These are phyloP conservation scores for Teunomyces gatunensis DNA, from an alignment of 805 yeast genomes.

Conservation along the genomic window DNA sequence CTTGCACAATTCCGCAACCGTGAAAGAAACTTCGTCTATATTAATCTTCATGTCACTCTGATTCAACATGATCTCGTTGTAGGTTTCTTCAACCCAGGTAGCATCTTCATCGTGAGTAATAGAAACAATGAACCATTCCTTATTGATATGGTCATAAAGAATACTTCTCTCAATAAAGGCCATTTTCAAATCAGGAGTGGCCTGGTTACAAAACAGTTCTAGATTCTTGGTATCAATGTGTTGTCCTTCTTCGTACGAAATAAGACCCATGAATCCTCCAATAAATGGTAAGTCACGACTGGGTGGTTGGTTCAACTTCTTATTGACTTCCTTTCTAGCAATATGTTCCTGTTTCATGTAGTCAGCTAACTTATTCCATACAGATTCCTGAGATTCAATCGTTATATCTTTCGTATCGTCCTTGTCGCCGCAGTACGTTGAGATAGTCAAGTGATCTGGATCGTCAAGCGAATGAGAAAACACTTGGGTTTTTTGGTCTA, in stretches of 20 bases:
- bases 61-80: conserved; percentile 8
- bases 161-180: conserved; percentile 68
- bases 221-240: conserved; percentile 34
- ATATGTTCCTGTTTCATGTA: conserved; percentile 42
- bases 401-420: conserved; percentile 6
- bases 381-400: conserved; percentile 17
- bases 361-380: conserved; percentile 54
- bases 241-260: conserved; percentile 87
- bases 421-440: conserved; percentile 27
- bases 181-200: conserved; percentile 71
- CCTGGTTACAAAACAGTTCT: conserved; percentile 34
- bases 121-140: conserved; percentile 52
- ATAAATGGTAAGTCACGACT: conserved; percentile 61
- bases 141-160: conserved; percentile 47
- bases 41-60: conserved; percentile 9
- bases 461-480: conserved; percentile 62
- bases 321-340: conserved; percentile 26
- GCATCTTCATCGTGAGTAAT: conserved; percentile 37
- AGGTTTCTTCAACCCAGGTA: conserved; percentile 32
- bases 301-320: conserved; percentile 14
- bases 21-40: conserved; percentile 19
- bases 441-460: conserved; percentile 18
- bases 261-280: conserved; percentile 88
- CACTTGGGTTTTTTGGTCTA: conserved; percentile 39
- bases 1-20: conserved; percentile 23